Conservation (phyloP, 129 eudicot genomes). For the Chrysanthemum makinoi region DNA sequence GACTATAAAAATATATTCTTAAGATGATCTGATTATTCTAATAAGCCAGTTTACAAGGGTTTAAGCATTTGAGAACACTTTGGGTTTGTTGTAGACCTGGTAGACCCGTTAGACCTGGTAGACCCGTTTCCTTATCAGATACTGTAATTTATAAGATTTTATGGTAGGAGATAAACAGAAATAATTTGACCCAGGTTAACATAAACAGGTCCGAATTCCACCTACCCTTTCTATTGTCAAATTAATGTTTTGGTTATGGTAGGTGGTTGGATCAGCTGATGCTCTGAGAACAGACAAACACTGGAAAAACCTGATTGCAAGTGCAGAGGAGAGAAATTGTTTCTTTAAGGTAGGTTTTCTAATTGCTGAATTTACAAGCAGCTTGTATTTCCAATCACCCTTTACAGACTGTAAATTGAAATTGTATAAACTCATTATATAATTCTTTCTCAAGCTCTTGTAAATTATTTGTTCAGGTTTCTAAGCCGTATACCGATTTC, state of each 20-base stretch:
- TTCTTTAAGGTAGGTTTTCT: constrained; percentile 55
- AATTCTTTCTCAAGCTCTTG: constrained; percentile 1
- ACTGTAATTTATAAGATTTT: too few relatives aligned
- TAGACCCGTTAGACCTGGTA: too few relatives aligned
- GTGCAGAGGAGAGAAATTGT: constrained; percentile 68
- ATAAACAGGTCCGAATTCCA: too few relatives aligned
- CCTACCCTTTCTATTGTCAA: background rate
- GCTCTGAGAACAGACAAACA: constrained; percentile 70
- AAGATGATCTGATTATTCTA: too few relatives aligned
- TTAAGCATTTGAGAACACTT: too few relatives aligned
- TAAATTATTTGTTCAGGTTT: constrained; percentile 45
- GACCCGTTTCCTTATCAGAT: too few relatives aligned
- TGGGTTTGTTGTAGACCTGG: too few relatives aligned
- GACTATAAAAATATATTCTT: too few relatives aligned
- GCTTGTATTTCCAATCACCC: background rate
- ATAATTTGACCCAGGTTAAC: too few relatives aligned
- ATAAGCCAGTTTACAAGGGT: too few relatives aligned
- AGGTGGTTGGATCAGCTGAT: constrained; percentile 92
- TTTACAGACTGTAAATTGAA: background rate
- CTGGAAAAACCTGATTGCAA: constrained; percentile 78
- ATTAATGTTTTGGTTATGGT: constrained; percentile 11
- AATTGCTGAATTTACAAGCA: background rate
- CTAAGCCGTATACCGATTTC: constrained; percentile 65
- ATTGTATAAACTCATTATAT: background rate
- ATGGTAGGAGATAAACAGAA: too few relatives aligned